Evolutionary conservation across 2,329 filamentous ascomycete genomes (phyloP).

Genomic region (Hymenotorrendiella dingleyae): DNA sequence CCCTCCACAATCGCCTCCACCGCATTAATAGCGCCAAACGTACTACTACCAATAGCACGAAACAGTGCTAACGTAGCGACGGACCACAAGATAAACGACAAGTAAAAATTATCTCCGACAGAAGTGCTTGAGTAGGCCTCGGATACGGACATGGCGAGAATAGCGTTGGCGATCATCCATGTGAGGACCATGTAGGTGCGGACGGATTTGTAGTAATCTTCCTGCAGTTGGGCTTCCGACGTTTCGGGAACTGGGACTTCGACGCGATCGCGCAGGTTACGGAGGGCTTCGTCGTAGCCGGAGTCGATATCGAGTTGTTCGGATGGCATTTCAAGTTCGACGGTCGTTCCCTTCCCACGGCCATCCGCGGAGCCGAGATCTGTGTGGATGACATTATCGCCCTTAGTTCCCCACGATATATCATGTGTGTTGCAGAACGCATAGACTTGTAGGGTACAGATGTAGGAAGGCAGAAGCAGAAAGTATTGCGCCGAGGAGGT

Average conservation of each 20-base stretch:
- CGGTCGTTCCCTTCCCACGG: conserved; percentile 65
- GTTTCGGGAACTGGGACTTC: conserved; percentile 61
- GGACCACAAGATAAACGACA: conserved; percentile 88
- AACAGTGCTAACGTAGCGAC: conserved; percentile 85
- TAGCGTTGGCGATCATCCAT: conserved; percentile 89
- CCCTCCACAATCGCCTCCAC: conserved; percentile 85
- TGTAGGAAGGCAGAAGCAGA: conserved; percentile 82
- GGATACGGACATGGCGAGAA: conserved; percentile 87
- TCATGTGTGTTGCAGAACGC: conserved; percentile 99
- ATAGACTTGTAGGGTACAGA: conserved; percentile 96
- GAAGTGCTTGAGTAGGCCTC: conserved; percentile 72
- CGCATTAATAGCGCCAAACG: conserved; percentile 78
- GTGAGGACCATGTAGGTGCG: conserved; percentile 95
- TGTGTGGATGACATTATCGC: conserved; percentile 89
- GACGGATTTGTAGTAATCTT: conserved; percentile 97
- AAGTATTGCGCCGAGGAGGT: conserved; percentile 91
- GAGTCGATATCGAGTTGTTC: conserved; percentile 98
- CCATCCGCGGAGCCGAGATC: conserved; percentile 83
- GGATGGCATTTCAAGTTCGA: conserved; percentile 94
- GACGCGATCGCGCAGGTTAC: conserved; percentile 88
- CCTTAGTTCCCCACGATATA: conserved; percentile 97
- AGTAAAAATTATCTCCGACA: conserved; percentile 80
- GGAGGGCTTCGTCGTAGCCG: conserved; percentile 92
- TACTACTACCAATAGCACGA: conserved; percentile 72
- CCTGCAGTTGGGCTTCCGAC: conserved; percentile 79